Evolutionary conservation across 2,329 filamentous ascomycete species (phyloP), one percentile per base, ranked within the genome.

Genomic region (Trichoderma harzianum): DNA sequence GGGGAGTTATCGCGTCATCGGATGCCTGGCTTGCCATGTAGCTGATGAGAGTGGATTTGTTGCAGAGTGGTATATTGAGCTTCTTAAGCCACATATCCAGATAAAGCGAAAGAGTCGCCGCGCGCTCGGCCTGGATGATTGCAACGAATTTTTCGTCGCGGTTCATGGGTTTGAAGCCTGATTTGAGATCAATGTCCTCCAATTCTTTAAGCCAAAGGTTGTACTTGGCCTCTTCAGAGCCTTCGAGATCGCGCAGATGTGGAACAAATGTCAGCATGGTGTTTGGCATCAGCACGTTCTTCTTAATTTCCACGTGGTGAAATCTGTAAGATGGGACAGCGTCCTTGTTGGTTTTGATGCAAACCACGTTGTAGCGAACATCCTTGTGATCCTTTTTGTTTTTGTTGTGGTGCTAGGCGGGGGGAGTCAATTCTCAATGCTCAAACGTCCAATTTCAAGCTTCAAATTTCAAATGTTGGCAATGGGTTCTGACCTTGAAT

Each of bases 211-310:
- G 83, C 87, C 87, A 90, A 21, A 83, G 78, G 71, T 86, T 84
- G 75, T 89, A 89, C 72, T 85, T 83, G 16, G 82, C 81, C 75
- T 89, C 87, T 76, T 89, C 87, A n/a, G 84, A 84, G 28, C 85
- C 85, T 61, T 87, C 85, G 32, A 90, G 80, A 73, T 90, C 88
- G 68, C 86, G 84, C 65, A 90, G 79, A 77, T 89, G 87, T 16
- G 88, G 88, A 16, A 89, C 86, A 76, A 89, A 90, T 36, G 86
- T 88, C 68, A 89, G 82, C 82, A 88, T 87, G 1, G 87, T 89
- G 76, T 89, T 88, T 4, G 87, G 87, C 0, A 88, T 88, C 34
- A 89, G 81, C 43, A 90, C 85, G 70, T 89, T 90, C 76, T 87
- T 88, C 76, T 82, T 83, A 66, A 90, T 88, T 76, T 89, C 86